Evolutionary conservation across 768 basidiomycete genomes (phyloP), one percentile per base, ranked within the genome.

Genomic region (Gloeopeniophorella convolvens): DNA sequence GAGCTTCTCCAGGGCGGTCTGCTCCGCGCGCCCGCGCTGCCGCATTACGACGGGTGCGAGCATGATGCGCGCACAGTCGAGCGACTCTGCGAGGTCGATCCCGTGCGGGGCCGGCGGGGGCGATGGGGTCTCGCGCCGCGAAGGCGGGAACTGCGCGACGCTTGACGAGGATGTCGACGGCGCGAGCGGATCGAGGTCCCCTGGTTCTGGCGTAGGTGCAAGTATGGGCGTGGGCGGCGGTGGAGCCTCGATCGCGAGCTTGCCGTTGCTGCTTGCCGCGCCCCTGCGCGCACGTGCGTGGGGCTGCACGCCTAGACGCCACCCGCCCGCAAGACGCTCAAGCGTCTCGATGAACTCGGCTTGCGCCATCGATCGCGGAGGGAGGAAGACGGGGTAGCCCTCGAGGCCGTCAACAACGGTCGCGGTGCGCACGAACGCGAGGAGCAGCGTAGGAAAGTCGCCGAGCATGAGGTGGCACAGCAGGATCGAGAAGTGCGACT

Each of bases 281-380:
- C 61, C 4, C 27, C 35, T 23, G 4, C 42, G 37, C 66, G 65
- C 47, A 65, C 64, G 28, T 36, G 79, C 78, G 66, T 84, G 80
- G 1, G 81, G 75, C 51, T 78, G 75, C 11, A 76, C 64, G 6
- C 87, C 89, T 18, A 70, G 70, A 50, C 66, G 74, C 91, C 91
- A 94, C 0, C 87, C 83, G 8, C 74, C 67, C 0, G 86, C 82
- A 35, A 94, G 78, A 9, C 91, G 78, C 59, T 92, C 89, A 49
- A 92, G 71, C 7, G 89, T 73, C 65, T 94, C 91, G 50, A 89
- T 70, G 58, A 91, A 92, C 67, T 93, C 89, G 9, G 89, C 89
- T 61, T 94, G 91, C 0, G 85, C 82, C 84, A 92, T 89, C 11
- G 88, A 89, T 27, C 91, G 73, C 12, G 91, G 87, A 8, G 89